These are phyloP conservation scores for Ustanciosporium gigantosporum DNA, from an alignment of 1,284 basidiomycete species.

Conservation along the genomic window DNA sequence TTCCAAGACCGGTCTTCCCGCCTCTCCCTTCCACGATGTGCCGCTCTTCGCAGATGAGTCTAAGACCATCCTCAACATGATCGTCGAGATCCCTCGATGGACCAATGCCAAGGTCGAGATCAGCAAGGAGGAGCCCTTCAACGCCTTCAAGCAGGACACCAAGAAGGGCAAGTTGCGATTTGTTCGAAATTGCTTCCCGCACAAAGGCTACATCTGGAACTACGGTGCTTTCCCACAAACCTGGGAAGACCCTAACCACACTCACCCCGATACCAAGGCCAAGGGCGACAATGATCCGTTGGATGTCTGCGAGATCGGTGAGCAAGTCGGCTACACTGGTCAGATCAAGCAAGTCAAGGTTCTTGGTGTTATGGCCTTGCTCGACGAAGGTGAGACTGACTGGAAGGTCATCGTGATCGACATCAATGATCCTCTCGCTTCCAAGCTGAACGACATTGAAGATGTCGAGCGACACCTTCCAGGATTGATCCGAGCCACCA, in stretches of 20 bases:
- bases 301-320: conserved; percentile 99
- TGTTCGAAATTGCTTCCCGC: conserved; percentile 99
- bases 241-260: conserved; percentile 90
- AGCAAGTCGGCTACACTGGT: conserved; percentile 94
- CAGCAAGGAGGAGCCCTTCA: conserved; percentile 94
- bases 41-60: conserved; percentile 60
- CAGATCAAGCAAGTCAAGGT: conserved; percentile 99
- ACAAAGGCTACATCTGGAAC: conserved; percentile 78
- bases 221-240: conserved; percentile 87
- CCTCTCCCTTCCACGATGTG: conserved; percentile 60
- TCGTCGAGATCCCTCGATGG: conserved; percentile 90
- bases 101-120: conserved; percentile 98
- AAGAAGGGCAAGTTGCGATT: conserved; percentile 94
- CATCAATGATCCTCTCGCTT: conserved; percentile 90
- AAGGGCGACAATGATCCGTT: conserved; percentile 99
- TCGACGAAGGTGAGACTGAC: conserved; percentile 60
- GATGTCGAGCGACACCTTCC: conserved; percentile 98
- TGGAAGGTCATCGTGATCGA: conserved; percentile 74
- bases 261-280: conserved; percentile 96
- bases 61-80: conserved; percentile 68
- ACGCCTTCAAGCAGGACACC: conserved; percentile 98
- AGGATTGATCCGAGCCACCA: conserved; percentile 80
- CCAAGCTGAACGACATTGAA: conserved; percentile 97
- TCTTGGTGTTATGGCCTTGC: conserved; percentile 97
- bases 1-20: conserved; percentile 52